phyloP scores from a whole-genome alignment of 1,284 basidiomycete genomes.

The Cystobasidiaceae sp. region DNA sequence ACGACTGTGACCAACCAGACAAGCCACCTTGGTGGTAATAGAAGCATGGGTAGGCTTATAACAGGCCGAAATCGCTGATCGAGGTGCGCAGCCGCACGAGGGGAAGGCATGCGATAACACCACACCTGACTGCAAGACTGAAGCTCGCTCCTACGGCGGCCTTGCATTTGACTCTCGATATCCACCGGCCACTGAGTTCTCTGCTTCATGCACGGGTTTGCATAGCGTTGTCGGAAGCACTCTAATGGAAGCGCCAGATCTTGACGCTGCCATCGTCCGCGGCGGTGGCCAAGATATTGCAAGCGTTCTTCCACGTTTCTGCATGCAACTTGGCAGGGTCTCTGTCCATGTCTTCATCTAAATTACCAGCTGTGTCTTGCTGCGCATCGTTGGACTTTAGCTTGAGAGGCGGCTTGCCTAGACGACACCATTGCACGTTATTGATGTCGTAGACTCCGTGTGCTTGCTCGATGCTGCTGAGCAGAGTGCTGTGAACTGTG shows the following conservation, averaged over 20 bases:
- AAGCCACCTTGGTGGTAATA: too few species aligned
- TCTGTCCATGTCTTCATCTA: slow-evolving; percentile 35
- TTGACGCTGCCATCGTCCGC: slow-evolving; percentile 71
- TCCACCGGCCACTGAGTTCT: too few species aligned
- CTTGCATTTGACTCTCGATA: too few species aligned
- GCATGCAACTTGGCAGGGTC: slow-evolving; percentile 37
- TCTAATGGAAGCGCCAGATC: slow-evolving; percentile 58
- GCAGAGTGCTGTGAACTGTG: slow-evolving; percentile 34
- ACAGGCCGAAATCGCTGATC: too few species aligned
- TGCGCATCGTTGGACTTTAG: not conserved
- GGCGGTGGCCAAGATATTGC: slow-evolving; percentile 64
- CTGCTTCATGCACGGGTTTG: too few species aligned
- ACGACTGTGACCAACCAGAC: too few species aligned
- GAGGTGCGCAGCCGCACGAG: too few species aligned
- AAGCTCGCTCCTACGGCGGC: too few species aligned
- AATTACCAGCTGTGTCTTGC: not conserved
- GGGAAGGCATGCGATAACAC: too few species aligned
- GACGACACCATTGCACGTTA: slow-evolving; percentile 64
- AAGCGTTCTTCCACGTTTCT: slow-evolving; percentile 49
- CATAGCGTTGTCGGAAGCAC: too few species aligned
- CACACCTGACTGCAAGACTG: too few species aligned
- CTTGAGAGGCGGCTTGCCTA: slow-evolving; percentile 30
- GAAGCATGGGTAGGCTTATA: too few species aligned
- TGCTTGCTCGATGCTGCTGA: slow-evolving; percentile 51
- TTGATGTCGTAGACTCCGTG: slow-evolving; percentile 78